A percentile compares a stretch with the other conserved stretches of the same genome.
phyloP scores from a whole-genome alignment of 176 grass and related monocot genomes.

The Ampelocalamus luodianensis region DNA sequence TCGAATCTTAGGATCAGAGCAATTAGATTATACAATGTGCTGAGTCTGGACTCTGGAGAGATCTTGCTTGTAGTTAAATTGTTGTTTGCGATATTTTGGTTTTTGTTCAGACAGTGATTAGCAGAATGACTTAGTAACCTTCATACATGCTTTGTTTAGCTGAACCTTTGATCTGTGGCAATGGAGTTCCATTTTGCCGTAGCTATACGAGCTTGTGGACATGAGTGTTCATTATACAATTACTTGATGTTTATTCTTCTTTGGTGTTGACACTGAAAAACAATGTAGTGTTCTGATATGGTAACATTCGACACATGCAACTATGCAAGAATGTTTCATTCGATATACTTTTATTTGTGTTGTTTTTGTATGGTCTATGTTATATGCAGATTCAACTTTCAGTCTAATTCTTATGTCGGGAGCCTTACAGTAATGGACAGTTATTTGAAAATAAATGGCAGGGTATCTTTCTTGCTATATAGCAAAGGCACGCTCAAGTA shows the following conservation, averaged over 20 bases:
- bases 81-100: not conserved
- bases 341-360: not conserved
- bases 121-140: not conserved
- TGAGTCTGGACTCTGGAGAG: not conserved
- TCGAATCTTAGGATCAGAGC: not conserved
- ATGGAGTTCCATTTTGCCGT: not conserved
- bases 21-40: not conserved
- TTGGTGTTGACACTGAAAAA: not conserved
- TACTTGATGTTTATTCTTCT: not conserved
- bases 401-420: not conserved
- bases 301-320: not conserved
- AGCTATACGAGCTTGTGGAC: not conserved
- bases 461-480: not conserved
- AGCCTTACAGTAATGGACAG: not conserved
- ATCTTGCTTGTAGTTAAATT: not conserved
- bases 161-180: not conserved
- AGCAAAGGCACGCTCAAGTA: not conserved
- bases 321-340: not conserved
- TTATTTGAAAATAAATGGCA: conserved; percentile 16
- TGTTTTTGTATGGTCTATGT: not conserved
- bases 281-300: not conserved
- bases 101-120: not conserved
- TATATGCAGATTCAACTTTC: not conserved
- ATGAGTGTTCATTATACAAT: not conserved
- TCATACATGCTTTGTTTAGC: not conserved